Base-by-base conservation (phyloP, 129 eudicot genomes). In the Artemisia argyi region DNA sequence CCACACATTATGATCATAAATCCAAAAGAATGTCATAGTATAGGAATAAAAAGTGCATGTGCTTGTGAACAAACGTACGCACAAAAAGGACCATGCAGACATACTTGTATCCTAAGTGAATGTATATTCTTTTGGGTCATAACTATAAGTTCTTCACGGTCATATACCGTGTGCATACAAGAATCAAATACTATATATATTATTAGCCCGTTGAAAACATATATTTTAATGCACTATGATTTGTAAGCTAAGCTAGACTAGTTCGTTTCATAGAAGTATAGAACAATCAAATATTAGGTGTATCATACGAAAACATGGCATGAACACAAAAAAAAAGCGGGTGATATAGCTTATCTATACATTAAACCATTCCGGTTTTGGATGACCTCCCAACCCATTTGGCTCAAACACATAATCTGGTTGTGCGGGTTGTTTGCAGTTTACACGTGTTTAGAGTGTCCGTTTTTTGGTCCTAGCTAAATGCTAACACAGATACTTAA, bases 21-120 rank as follows among this genome's bases (percentile, higher is more conserved):
- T 30, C 13, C 20, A 7, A 76, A 66, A 46, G 30, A 47, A 16
- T 57, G 9, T 10, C 5, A 46, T 13, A 46, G 9, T 22, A 75
- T 11, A 57, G 1, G 11, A 44, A 56, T 42, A 5, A 46, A 20
- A 63, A 74, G 72, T 63, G 52, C 71, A 52, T 71, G 63, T 59
- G 48, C 59, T 72, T 46, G 13, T 72, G 3, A 67, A 68, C 58
- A 12, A 49, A 67, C 18, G 46, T 22, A 67, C 47, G 15, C 60
- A 22, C 39, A 22, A 24, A 67, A 67, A 2, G 54, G 60, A 7
- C 72, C 60, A 18, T 54, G 51, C 39, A 55, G 19, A 65, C 49
- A 32, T 74, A 22, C 78, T 74, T 74, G 72, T 74, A 64, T 64
- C 47, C 26, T 53, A 74, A 64, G 72, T 63, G 18, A 51, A 51